Conservation (phyloP, 1,139 yeast genomes). For the Yarrowia galli region DNA sequence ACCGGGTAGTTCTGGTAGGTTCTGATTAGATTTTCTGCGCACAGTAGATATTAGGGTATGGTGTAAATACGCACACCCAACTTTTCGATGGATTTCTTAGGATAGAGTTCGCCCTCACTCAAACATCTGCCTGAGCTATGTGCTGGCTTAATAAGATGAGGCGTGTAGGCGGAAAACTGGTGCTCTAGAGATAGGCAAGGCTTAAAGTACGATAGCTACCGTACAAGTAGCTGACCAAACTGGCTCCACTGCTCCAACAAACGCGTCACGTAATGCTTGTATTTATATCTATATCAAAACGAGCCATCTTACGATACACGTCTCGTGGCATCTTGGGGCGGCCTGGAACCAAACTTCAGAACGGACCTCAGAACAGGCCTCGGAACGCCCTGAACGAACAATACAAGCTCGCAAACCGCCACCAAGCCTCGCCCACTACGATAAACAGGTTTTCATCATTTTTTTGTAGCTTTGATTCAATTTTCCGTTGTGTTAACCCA, state of each 20-base stretch:
- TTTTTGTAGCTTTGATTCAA: slow-evolving; percentile 21
- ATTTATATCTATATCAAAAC: too few relatives aligned
- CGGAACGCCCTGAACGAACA: too few relatives aligned
- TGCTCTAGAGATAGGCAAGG: too few relatives aligned
- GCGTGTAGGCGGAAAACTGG: neutral
- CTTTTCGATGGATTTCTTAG: slow-evolving; percentile 30
- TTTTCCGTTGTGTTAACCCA: slow-evolving; percentile 27
- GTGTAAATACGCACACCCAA: slow-evolving; percentile 4
- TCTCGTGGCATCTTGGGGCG: neutral
- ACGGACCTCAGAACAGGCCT: too few relatives aligned
- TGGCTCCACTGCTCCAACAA: too few relatives aligned
- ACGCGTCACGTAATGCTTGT: neutral
- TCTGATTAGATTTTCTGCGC: slow-evolving; percentile 35
- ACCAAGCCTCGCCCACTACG: neutral
- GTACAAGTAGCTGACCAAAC: neutral
- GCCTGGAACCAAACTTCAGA: too few relatives aligned
- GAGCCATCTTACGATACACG: neutral
- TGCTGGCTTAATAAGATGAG: slow-evolving; percentile 29
- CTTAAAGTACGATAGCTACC: too few relatives aligned
- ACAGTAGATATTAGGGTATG: slow-evolving; percentile 8
- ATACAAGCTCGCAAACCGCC: neutral
- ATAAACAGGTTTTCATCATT: neutral
- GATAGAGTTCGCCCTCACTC: slow-evolving; percentile 15
- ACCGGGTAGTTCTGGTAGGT: slow-evolving; percentile 20
- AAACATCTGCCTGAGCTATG: slow-evolving; percentile 32